Evolutionary conservation across 108 stramenopile genomes (phyloP).

Genomic region (Skeletonema grethae): DNA sequence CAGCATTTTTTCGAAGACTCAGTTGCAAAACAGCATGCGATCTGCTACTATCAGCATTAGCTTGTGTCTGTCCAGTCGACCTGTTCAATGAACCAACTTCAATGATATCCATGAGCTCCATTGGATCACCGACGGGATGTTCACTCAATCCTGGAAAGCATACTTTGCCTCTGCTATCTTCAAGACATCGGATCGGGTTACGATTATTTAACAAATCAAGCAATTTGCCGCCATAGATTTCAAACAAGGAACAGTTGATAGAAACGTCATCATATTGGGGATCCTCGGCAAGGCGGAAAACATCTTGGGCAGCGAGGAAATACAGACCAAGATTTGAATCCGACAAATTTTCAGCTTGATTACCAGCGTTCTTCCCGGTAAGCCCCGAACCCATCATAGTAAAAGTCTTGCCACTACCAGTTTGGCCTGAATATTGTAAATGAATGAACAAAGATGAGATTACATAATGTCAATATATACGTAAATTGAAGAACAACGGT

Average conservation of each 20-base stretch:
- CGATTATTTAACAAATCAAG: slow-evolving; percentile 93
- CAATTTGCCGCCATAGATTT: slow-evolving; percentile 98
- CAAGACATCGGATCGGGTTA: slow-evolving; percentile 87
- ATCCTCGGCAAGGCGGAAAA: slow-evolving; percentile 75
- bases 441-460: neutral
- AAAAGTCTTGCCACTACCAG: slow-evolving; percentile 92
- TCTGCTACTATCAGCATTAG: slow-evolving; percentile 90
- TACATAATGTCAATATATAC: neutral
- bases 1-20: slow-evolving; percentile 64
- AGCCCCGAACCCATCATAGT: slow-evolving; percentile 95
- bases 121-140: slow-evolving; percentile 71
- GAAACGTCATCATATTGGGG: slow-evolving; percentile 61
- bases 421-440: slow-evolving; percentile 58
- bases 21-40: slow-evolving; percentile 97
- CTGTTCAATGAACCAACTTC: slow-evolving; percentile 86
- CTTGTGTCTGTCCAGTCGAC: slow-evolving; percentile 96
- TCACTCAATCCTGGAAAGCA: slow-evolving; percentile 93
- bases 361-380: slow-evolving; percentile 77
- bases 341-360: slow-evolving; percentile 39
- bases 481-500: neutral
- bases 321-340: slow-evolving; percentile 87
- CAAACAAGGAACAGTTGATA: slow-evolving; percentile 92
- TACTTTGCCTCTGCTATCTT: slow-evolving; percentile 94
- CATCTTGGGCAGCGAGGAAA: slow-evolving; percentile 87
- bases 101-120: slow-evolving; percentile 89